These are phyloP conservation scores for Dendrothele bispora DNA, from an alignment of 768 basidiomycete genomes.

Conservation along the genomic window DNA sequence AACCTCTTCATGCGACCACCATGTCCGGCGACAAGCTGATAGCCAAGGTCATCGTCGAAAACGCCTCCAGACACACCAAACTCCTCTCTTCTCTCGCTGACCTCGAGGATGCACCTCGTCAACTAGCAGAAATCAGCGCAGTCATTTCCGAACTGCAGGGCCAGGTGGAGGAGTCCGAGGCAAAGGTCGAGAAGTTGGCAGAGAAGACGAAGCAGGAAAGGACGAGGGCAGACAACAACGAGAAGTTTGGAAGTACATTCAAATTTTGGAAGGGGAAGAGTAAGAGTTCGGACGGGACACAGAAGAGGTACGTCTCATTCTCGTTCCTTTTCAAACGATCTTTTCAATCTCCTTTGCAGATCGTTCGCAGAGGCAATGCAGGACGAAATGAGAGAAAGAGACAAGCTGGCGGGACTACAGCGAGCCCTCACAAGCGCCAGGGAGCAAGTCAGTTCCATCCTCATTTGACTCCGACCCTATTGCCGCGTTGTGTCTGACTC, in stretches of 20 bases:
- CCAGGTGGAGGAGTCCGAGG: slow-evolving; percentile 3
- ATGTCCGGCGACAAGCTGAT: too few species aligned
- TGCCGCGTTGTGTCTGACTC: too few species aligned
- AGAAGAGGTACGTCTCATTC: neutral
- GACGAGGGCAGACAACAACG: slow-evolving; percentile 1
- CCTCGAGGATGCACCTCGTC: neutral
- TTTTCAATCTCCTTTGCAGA: neutral
- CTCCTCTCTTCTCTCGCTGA: neutral
- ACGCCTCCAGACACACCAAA: slow-evolving; percentile 3
- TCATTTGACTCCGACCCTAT: neutral
- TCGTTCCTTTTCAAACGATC: neutral
- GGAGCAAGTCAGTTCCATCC: slow-evolving; percentile 1
- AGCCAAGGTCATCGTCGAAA: slow-evolving; percentile 6
- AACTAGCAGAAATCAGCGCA: neutral
- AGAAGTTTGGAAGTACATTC: neutral
- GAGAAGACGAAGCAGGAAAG: slow-evolving; percentile 5
- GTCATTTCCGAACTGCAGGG: slow-evolving; percentile 1
- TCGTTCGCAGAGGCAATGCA: slow-evolving; percentile 4
- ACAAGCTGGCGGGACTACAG: neutral
- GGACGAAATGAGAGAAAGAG: slow-evolving; percentile 1
- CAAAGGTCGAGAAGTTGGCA: slow-evolving; percentile 1
- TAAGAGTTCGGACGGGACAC: slow-evolving; percentile 1
- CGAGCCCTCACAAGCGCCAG: neutral
- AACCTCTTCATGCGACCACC: too few species aligned
- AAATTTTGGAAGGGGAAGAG: slow-evolving; percentile 1